Evolutionary conservation across 495 filamentous ascomycete species (phyloP), one percentile per base, ranked within the genome.

Genomic region (Stereocaulon alpinum): DNA sequence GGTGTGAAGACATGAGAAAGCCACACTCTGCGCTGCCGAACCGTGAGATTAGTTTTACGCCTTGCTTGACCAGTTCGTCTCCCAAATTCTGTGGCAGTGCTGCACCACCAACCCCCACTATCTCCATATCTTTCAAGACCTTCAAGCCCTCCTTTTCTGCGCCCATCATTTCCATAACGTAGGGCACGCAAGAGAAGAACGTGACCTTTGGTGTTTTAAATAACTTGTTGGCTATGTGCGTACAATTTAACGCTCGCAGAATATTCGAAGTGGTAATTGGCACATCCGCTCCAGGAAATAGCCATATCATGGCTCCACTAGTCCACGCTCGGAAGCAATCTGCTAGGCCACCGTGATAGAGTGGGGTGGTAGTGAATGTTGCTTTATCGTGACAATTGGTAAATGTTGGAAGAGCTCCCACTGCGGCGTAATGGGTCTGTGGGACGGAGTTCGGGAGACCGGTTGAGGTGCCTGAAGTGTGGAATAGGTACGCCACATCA

Each of bases 1-100:
- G 72, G 65, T 79, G 70, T 3, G 77, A 81, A 10, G 72, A 76
- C 29, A 78, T 63, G 18, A 78, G 67, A 67, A 81, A 85, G 0
- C 81, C 80, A 47, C 80, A 82, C 63, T 84, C 81, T 30, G 77
- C 74, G 55, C 77, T 83, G 2, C 82, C 81, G 62, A 79, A 82
- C 41, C 80, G 64, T 5, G 77, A 82, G 0, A 82, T 66, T 0
- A 85, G 67, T 14, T 76, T 79, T 0, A 84, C 70, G 0, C 72
- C 76, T 4, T 72, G 62, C 7, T 63, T 37, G 0, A 80, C 74
- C 3, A 84, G 64, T 5, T 56, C 59, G 58, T 80, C 66, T 1
- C 82, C 82, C 17, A 80, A 59, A 4, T 65, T 60, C 3, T 60
- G 44, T 4, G 76, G 69, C n/a, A 85, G 62, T 1, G 79, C 74